Percentiles rank a stretch among this genome's conserved stretches.
Conservation (phyloP, 192 early-diverging fungal genomes). For the Thamnidium elegans region DNA sequence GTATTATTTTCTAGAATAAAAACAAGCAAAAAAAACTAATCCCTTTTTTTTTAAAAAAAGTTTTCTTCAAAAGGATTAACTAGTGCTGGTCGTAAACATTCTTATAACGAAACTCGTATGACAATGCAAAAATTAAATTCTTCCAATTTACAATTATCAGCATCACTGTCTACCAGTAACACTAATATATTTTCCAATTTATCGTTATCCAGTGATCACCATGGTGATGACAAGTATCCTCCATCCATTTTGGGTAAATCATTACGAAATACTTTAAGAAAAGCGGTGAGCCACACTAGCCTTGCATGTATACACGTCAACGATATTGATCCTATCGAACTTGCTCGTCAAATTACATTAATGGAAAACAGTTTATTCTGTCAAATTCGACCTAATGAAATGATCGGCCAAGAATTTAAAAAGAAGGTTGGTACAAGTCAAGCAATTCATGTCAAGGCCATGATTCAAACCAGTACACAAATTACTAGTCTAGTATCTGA, state of each 20-base stretch:
- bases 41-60: background rate
- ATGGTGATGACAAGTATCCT: slow-evolving; percentile 5
- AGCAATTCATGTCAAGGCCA: slow-evolving; percentile 40
- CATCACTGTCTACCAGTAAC: background rate
- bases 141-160: background rate
- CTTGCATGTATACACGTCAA: slow-evolving; percentile 10
- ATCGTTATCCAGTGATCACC: background rate
- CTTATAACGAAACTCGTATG: background rate
- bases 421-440: slow-evolving; percentile 28
- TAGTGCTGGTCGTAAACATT: slow-evolving; percentile 2
- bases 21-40: slow-evolving; percentile 2
- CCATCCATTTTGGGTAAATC: slow-evolving; percentile 12
- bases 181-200: background rate
- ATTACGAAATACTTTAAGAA: slow-evolving; percentile 1
- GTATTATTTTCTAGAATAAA: slow-evolving; percentile 10
- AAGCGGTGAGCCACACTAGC: background rate
- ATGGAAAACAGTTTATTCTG: slow-evolving; percentile 73
- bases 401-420: slow-evolving; percentile 37
- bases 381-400: slow-evolving; percentile 61
- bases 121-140: background rate
- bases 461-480: slow-evolving; percentile 33
- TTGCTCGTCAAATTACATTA: slow-evolving; percentile 73
- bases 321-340: slow-evolving; percentile 57
- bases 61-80: slow-evolving; percentile 8
- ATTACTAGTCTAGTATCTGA: slow-evolving; percentile 75